Evolutionary conservation across 2,329 filamentous ascomycete genomes (phyloP).

Genomic region (Lachnellula occidentalis): DNA sequence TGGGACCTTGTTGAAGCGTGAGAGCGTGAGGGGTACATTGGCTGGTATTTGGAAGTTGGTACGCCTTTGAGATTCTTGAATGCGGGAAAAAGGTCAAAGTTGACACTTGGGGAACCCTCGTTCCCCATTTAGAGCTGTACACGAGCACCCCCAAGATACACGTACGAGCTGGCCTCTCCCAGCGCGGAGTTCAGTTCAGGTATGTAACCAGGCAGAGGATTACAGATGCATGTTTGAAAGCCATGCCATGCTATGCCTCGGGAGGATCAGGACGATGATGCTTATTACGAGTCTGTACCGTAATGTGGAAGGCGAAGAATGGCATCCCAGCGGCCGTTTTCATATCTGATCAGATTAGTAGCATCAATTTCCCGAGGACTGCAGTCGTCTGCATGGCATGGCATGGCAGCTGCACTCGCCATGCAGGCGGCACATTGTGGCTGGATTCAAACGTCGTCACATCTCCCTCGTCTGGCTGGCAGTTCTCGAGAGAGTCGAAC

Average conservation of each 20-base stretch:
- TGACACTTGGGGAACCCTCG: too few relatives aligned
- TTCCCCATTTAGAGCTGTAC: constrained; percentile 1
- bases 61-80: neutral
- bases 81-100: constrained; percentile 6
- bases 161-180: constrained; percentile 1
- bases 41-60: neutral
- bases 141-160: constrained; percentile 1
- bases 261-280: neutral
- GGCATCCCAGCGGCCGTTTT: constrained; percentile 4
- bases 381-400: constrained; percentile 1
- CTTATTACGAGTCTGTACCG: constrained; percentile 3
- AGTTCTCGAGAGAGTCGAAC: neutral
- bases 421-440: constrained; percentile 5
- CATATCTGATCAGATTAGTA: neutral
- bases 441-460: constrained; percentile 5
- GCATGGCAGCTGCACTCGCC: constrained; percentile 3
- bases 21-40: neutral
- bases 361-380: constrained; percentile 3
- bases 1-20: too few relatives aligned
- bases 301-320: neutral
- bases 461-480: neutral
- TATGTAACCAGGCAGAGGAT: constrained; percentile 4
- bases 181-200: constrained; percentile 9
- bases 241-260: neutral
- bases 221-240: constrained; percentile 10